These are phyloP conservation scores for Aspergillus sparsus DNA, from an alignment of 495 filamentous ascomycete species.

Conservation along the genomic window DNA sequence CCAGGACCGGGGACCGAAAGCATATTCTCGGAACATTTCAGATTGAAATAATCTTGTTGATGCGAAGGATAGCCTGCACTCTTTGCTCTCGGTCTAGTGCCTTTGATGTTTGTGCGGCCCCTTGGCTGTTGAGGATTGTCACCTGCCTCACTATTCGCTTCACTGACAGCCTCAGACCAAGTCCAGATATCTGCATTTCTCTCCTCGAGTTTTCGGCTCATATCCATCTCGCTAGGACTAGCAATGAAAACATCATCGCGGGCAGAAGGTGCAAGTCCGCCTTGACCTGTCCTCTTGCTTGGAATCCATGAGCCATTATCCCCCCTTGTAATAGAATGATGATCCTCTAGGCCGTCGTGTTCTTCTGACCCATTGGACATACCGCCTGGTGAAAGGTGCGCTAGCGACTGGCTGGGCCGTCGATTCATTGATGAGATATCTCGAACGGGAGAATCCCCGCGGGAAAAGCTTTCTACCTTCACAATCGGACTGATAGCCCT, in stretches of 20 bases:
- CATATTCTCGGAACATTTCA: constrained; percentile 27
- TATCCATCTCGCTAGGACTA: constrained; percentile 49
- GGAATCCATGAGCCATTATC: constrained; percentile 39
- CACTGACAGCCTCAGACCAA: constrained; percentile 48
- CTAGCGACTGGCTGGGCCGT: constrained; percentile 39
- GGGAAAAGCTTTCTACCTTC: constrained; percentile 45
- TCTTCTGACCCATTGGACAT: constrained; percentile 34
- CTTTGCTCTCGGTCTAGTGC: constrained; percentile 43
- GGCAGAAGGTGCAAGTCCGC: constrained; percentile 43
- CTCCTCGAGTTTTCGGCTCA: constrained; percentile 39
- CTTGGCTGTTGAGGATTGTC: constrained; percentile 30
- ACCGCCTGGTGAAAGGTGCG: constrained; percentile 42
- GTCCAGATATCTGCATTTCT: constrained; percentile 48
- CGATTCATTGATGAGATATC: constrained; percentile 25
- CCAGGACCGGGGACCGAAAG: constrained; percentile 48
- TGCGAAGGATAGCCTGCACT: constrained; percentile 49
- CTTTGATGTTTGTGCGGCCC: constrained; percentile 24
- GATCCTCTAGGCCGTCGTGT: constrained; percentile 28
- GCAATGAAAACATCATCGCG: constrained; percentile 42
- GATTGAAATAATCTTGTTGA: constrained; percentile 46
- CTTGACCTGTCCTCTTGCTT: constrained; percentile 32
- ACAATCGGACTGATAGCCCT: constrained; percentile 48
- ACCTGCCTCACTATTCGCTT: constrained; percentile 43
- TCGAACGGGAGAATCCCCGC: constrained; percentile 52
- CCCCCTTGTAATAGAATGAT: constrained; percentile 28